phyloP scores from a whole-genome alignment of 306 rosid species.

The Glycine latifolia region DNA sequence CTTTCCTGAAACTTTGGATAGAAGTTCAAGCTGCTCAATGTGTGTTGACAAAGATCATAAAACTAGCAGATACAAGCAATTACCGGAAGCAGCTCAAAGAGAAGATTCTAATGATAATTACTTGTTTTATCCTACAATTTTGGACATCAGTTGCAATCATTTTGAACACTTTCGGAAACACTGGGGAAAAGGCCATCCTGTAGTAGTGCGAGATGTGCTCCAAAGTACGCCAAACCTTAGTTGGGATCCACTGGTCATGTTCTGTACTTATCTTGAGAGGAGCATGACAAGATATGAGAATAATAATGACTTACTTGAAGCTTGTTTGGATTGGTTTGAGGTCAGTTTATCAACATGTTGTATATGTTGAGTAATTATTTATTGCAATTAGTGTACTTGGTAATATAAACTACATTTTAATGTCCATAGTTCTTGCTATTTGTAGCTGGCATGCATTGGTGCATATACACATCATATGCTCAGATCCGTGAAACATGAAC shows the following conservation, averaged over 20 bases:
- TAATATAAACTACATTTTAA: conserved; percentile 13
- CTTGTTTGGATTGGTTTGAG: conserved; percentile 98
- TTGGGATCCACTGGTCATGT: conserved; percentile 92
- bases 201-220: conserved; percentile 75
- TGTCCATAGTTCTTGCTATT: conserved; percentile 27
- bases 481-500: neutral
- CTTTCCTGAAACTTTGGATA: conserved; percentile 84
- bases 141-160: conserved; percentile 63
- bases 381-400: conserved; percentile 24
- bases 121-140: conserved; percentile 71
- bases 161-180: conserved; percentile 96
- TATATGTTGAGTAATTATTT: conserved; percentile 29
- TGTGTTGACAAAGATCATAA: conserved; percentile 68
- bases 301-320: conserved; percentile 65
- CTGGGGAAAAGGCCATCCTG: conserved; percentile 96
- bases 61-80: conserved; percentile 55
- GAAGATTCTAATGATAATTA: conserved; percentile 79
- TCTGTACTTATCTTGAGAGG: conserved; percentile 82
- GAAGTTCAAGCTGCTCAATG: conserved; percentile 69
- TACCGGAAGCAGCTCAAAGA: conserved; percentile 75
- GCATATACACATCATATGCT: neutral
- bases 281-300: conserved; percentile 78
- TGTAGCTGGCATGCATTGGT: conserved; percentile 4
- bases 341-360: conserved; percentile 60
- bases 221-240: conserved; percentile 62